Base-by-base conservation (phyloP, 2,329 filamentous ascomycete genomes). In the Calonectria multiphialidica region DNA sequence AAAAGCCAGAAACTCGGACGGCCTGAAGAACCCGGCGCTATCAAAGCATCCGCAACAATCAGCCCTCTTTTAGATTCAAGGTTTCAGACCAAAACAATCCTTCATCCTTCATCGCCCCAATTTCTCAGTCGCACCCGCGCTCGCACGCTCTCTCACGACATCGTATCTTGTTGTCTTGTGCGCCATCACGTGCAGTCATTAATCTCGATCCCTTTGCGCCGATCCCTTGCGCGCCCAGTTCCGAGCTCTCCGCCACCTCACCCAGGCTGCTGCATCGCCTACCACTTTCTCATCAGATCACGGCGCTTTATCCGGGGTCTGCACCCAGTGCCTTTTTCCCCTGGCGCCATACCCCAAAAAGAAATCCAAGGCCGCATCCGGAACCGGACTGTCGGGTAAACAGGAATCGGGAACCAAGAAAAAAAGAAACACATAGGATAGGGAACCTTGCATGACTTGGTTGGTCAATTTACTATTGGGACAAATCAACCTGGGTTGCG, bases 131-230 rank as follows among this genome's bases (percentile, higher is more conserved):
- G 30, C 50, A 44, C 16, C 23, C n/a, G 23, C 53, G 53, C 53
- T 40, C 53, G 53, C 53, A n/a, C 53, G 18, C 21, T 37, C 21
- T 59, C 53, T 33, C 45, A 28, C 45, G 16, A 18, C 64, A 59
- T 40, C 57, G 9, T 33, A 21, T 40, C 35, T 45, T 30, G 28
- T 44, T 8, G 35, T 28, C 12, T 57, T 40, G 28, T 57, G 13
- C 61, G 21, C 40, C 61, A 35, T 70, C 68, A 70, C 68, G 68
- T 70, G 68, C 68, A 42, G 12, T 40, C 10, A 30, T 57, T 55
- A 44, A 61, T 49, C 42, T 65, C 68, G 50, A 66, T 50, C 61
- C 61, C 47, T 63, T 50, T 40, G 33, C 33, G 35, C 50, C 23
- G 35, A 45, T 42, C 35, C 7, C 33, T 59, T 25, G 25, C 53